Conservation (phyloP, 495 filamentous ascomycete species). For the Penicillium paxilli region DNA sequence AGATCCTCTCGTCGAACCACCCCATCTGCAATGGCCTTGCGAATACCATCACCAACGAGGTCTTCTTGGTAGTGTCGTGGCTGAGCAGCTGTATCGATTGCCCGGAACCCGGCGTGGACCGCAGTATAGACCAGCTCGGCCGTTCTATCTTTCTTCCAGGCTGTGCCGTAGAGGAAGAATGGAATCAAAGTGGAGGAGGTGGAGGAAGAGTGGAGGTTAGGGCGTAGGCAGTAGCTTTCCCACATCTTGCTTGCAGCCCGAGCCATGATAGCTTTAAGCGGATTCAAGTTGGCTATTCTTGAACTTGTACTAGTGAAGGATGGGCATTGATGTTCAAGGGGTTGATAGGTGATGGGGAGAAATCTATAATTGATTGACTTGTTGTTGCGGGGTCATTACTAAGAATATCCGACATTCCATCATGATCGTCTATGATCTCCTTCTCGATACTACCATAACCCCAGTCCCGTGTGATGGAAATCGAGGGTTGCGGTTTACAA, state of each 20-base stretch:
- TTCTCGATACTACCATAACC: too few relatives aligned
- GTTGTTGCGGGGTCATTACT: slow-evolving; percentile 4
- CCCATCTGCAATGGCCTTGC: slow-evolving; percentile 55
- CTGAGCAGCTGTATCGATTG: slow-evolving; percentile 77
- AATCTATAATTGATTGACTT: not conserved
- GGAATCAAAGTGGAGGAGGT: slow-evolving; percentile 40
- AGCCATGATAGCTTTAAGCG: slow-evolving; percentile 20
- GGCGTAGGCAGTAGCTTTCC: slow-evolving; percentile 35
- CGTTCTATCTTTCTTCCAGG: slow-evolving; percentile 80
- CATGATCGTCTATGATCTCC: too few relatives aligned
- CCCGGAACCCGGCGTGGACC: slow-evolving; percentile 68
- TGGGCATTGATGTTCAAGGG: too few relatives aligned
- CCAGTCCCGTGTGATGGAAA: too few relatives aligned
- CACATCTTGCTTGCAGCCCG: slow-evolving; percentile 32
- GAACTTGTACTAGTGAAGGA: not conserved
- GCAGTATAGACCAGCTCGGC: slow-evolving; percentile 67
- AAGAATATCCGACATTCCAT: too few relatives aligned
- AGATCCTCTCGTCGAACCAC: slow-evolving; percentile 60
- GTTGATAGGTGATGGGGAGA: not conserved
- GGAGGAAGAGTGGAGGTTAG: slow-evolving; percentile 26
- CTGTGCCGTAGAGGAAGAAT: slow-evolving; percentile 75
- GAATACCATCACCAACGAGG: slow-evolving; percentile 66
- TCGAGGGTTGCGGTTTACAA: too few relatives aligned
- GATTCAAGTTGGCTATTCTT: too few relatives aligned
- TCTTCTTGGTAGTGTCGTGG: slow-evolving; percentile 77